Base-by-base conservation (phyloP, 2,329 filamentous ascomycete genomes). In the Herpotrichia juniperi region DNA sequence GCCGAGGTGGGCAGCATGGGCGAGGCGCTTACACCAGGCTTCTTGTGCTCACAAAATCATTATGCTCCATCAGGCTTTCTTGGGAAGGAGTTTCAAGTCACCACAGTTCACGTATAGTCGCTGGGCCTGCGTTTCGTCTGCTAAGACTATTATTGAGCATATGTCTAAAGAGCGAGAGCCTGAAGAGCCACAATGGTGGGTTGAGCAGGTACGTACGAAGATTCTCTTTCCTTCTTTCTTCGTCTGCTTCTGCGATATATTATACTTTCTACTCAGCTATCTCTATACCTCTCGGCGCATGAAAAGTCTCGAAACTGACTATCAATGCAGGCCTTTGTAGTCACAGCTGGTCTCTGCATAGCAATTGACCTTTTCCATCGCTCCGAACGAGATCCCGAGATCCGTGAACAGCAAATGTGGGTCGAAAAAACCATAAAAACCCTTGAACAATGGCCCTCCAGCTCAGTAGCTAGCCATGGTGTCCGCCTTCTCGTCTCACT, bases 31-130 rank as follows among this genome's bases (percentile, higher is more conserved):
- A 24, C 60, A 76, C 14, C 69, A 73, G 8, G 72, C 76, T 14
- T 76, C 73, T 24, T 62, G 67, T 9, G 69, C 71, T 8, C 76
- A 79, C 32, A 78, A 79, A 50, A 71, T 77, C n/a, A 78, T 79
- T 53, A 78, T 78, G 76, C 69, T 77, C 4, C 74, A 77, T 46
- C 69, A 77, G 37, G 73, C 70, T 32, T 78, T 78, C 47, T 57
- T 78, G 2, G 73, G 73, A 32, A 62, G 68, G 34, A 77, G 75
- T 43, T 78, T 78, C 54, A 74, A 71, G 2, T 74, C 76, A 34
- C 66, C 65, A 1, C 69, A 72, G n/a, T 79, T 76, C 47, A 69
- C 68, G 2, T 76, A 77, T 49, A 78, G 73, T 8, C 67, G 76
- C 19, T 73, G 74, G 61, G 76, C 76, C 0, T 77, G 75, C 46